Evolutionary conservation across 2,329 filamentous ascomycete genomes (phyloP).

Genomic region (Camptophora hylomeconis): DNA sequence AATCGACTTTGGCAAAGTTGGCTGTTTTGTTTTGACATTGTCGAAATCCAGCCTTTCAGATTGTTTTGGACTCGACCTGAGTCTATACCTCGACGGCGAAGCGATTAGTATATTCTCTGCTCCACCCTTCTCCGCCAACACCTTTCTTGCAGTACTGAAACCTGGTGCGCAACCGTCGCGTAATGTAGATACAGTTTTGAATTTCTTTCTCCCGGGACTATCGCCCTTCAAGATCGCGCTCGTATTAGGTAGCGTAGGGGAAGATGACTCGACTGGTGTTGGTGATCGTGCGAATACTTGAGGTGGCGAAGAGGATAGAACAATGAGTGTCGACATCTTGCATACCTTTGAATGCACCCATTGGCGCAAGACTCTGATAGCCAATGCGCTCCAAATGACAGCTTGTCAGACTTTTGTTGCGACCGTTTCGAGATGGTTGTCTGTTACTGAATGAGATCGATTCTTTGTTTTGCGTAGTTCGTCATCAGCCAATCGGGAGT

Average conservation of each 20-base stretch:
- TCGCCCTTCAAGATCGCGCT: slow-evolving; percentile 16
- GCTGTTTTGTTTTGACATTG: no score
- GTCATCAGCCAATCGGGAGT: no score
- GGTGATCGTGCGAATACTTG: slow-evolving; percentile 20
- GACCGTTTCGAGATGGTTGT: no score
- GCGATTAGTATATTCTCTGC: slow-evolving; percentile 10
- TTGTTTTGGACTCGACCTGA: no score
- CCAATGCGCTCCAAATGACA: no score
- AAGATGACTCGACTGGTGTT: slow-evolving; percentile 20
- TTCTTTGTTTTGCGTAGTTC: no score
- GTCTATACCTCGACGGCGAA: slow-evolving; percentile 7
- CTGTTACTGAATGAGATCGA: no score
- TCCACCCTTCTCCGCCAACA: slow-evolving; percentile 6
- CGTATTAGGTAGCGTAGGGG: slow-evolving; percentile 19
- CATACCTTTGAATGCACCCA: slow-evolving; percentile 10
- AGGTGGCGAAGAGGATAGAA: slow-evolving; percentile 30
- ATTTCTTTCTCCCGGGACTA: slow-evolving; percentile 2
- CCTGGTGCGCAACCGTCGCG: slow-evolving; percentile 12
- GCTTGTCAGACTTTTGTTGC: no score
- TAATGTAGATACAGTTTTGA: slow-evolving; percentile 7
- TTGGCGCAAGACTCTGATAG: slow-evolving; percentile 7
- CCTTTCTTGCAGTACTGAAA: slow-evolving; percentile 8
- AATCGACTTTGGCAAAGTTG: neutral
- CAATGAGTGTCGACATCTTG: slow-evolving; percentile 23
- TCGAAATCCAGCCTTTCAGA: no score